Evolutionary conservation across 2,329 filamentous ascomycete genomes (phyloP).

Genomic region (Fonsecaea erecta): DNA sequence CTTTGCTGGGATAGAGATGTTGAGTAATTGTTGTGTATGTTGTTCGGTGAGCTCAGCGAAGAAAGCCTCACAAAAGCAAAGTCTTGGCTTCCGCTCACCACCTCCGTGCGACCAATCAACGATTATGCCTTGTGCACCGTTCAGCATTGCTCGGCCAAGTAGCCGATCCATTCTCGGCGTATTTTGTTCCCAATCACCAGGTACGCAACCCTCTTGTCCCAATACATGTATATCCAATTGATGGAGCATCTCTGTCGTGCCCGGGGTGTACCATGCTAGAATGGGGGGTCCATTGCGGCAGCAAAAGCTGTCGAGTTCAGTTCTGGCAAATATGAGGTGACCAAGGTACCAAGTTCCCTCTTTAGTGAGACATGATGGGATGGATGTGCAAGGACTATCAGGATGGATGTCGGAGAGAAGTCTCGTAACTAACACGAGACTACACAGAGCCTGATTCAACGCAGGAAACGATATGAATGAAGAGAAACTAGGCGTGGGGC

Average conservation of each 20-base stretch:
- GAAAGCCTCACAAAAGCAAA: not conserved
- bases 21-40: not conserved
- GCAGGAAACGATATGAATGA: no score
- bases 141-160: constrained; percentile 5
- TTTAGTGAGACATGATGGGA: no score
- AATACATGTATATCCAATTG: not conserved
- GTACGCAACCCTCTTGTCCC: not conserved
- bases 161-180: not conserved
- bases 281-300: no score
- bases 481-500: no score
- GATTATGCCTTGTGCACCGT: not conserved
- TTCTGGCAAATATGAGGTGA: no score
- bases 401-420: no score
- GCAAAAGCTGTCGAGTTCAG: no score
- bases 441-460: no score
- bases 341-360: no score
- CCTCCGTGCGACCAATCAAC: not conserved
- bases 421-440: no score
- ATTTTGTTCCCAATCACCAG: not conserved
- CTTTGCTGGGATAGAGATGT: not conserved
- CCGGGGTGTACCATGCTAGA: not conserved
- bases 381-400: no score
- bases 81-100: not conserved
- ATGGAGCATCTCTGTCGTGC: not conserved
- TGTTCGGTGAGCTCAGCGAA: not conserved